These are phyloP conservation scores for Fusarium oligoseptatum DNA, from an alignment of 2,329 filamentous ascomycete species.

Conservation along the genomic window DNA sequence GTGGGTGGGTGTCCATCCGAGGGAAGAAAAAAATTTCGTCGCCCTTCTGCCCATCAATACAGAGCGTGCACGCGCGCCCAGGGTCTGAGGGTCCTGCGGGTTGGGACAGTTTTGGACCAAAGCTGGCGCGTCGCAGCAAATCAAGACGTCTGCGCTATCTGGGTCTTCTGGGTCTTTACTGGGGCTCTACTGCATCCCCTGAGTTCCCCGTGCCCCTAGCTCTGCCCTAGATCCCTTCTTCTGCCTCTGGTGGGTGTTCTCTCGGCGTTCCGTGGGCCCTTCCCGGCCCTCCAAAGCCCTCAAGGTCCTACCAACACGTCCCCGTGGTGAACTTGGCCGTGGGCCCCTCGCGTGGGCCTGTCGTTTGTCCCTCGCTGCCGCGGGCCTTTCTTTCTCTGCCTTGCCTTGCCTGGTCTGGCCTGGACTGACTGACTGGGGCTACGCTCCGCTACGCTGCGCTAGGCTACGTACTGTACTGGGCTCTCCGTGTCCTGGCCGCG, in stretches of 20 bases:
- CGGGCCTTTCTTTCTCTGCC: constrained; percentile 20
- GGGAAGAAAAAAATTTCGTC: background rate
- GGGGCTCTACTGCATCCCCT: constrained; percentile 32
- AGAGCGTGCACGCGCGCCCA: constrained; percentile 22
- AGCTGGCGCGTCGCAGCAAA: constrained; percentile 24
- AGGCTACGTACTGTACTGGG: constrained; percentile 8
- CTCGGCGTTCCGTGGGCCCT: constrained; percentile 32
- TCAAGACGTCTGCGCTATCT: constrained; percentile 39
- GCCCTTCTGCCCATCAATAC: constrained; percentile 5
- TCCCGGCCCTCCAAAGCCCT: background rate
- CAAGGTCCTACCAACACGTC: background rate
- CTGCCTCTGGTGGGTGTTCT: constrained; percentile 23
- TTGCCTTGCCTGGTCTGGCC: constrained; percentile 29
- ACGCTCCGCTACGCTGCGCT: background rate
- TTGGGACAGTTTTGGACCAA: constrained; percentile 13
- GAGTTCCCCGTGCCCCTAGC: constrained; percentile 35
- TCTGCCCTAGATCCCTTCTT: constrained; percentile 31
- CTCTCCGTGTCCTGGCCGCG: constrained; percentile 15
- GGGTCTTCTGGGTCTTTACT: constrained; percentile 32
- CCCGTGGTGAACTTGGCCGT: constrained; percentile 5
- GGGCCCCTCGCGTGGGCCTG: constrained; percentile 7
- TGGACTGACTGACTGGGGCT: background rate
- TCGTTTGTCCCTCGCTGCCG: constrained; percentile 1
- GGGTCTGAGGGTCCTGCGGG: constrained; percentile 18
- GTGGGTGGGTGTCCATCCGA: constrained; percentile 12